Conservation (phyloP, 176 grass and related monocot genomes). For the Avena eriantha region DNA sequence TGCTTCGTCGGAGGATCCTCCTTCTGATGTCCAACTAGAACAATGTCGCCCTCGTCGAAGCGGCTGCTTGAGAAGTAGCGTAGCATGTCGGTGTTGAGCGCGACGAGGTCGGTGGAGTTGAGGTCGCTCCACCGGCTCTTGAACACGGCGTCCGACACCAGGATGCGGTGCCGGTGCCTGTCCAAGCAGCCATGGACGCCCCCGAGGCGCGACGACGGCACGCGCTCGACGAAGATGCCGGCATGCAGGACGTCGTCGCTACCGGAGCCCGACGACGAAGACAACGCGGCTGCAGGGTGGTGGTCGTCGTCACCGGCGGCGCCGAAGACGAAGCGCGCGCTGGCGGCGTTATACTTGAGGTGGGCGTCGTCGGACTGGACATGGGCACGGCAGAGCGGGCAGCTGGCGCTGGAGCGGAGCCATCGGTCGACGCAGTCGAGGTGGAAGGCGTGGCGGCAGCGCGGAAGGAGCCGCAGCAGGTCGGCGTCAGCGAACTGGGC, state of each 20-base stretch:
- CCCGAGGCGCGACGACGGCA: conserved; percentile 45
- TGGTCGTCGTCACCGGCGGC: conserved; percentile 31
- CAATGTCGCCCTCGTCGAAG: background rate
- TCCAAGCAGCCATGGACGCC: conserved; percentile 21
- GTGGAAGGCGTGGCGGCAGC: conserved; percentile 86
- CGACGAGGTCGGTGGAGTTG: conserved; percentile 74
- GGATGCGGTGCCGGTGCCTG: conserved; percentile 75
- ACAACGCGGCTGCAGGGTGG: background rate
- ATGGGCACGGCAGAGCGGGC: conserved; percentile 72
- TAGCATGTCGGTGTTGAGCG: conserved; percentile 71
- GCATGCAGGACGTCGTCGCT: conserved; percentile 42
- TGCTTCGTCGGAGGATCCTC: background rate
- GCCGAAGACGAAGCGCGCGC: conserved; percentile 58
- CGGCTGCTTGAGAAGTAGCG: conserved; percentile 49
- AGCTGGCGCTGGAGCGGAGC: conserved; percentile 73
- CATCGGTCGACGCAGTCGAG: conserved; percentile 80
- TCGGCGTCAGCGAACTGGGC: conserved; percentile 72
- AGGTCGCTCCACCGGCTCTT: conserved; percentile 97
- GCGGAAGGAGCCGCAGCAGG: conserved; percentile 82
- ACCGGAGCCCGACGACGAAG: background rate
- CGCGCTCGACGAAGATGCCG: conserved; percentile 66
- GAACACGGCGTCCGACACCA: conserved; percentile 77
- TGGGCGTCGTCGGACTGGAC: conserved; percentile 49
- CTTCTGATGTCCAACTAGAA: background rate
- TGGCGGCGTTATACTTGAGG: conserved; percentile 54